Evolutionary conservation across 768 basidiomycete species (phyloP), one percentile per base, ranked within the genome.

Genomic region (Candolleomyces aberdarensis): DNA sequence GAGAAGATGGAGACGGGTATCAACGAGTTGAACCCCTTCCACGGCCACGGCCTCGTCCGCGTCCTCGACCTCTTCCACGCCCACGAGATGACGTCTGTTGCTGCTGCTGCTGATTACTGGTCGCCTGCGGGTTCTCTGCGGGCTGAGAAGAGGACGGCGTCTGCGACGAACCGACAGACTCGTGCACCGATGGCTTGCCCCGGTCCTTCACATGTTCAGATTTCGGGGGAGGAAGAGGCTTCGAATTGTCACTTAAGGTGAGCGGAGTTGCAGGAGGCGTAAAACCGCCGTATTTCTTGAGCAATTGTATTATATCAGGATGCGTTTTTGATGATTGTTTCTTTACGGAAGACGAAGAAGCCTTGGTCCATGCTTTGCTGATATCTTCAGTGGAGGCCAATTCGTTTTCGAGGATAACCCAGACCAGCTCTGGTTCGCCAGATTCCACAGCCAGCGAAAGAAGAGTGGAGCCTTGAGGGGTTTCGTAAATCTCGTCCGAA

Each of bases 371-470:
- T 0, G 79, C 78, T 39, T 80, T 72, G 61, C 73, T 74, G 58
- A 86, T 80, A 29, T 86, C 85, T 17, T 78, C 68, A 44, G 74
- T 62, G 54, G 71, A 76, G 29, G 82, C 80, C 22, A 90, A 76
- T n/a, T 74, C 74, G 48, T 80, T 84, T 52, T 88, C 80, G 31
- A 91, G 80, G 54, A 91, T 72, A 73, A 82, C 76, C 81, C 82
- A 87, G 26, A 88, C 82, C 40, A 85, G 74, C 65, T 88, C 83
- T 10, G 88, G 88, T 66, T 87, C 82, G 57, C 74, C 70, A 14
- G 87, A 87, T 64, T 82, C 76, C 48, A 91, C 57, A 26, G 89
- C 85, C 50, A 89, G 71, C 15, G 77, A 77, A 44, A 91, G 75
- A 46, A 84, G 74, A 47, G 78, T 78, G 47, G 66, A 75, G n/a